phyloP scores from a whole-genome alignment of 1,284 basidiomycete species.

The Austropuccinia psidii region DNA sequence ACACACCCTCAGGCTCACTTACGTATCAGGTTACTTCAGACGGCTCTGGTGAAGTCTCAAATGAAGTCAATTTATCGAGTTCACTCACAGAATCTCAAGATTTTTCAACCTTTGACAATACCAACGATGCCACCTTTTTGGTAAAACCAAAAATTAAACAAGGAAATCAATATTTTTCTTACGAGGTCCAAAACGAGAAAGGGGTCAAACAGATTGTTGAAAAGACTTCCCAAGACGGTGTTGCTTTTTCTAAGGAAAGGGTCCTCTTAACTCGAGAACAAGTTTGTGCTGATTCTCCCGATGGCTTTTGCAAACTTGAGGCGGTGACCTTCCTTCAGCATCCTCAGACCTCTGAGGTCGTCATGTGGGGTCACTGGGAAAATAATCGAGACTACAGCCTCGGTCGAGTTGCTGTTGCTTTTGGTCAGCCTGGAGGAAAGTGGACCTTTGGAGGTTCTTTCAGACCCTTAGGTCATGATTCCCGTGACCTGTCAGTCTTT shows the following conservation, averaged over 20 bases:
- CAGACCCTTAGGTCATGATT: conserved; percentile 5
- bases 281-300: conserved; percentile 3
- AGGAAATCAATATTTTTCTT: not conserved
- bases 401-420: conserved; percentile 2
- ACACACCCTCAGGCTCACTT: not conserved
- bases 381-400: conserved; percentile 7
- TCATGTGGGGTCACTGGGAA: conserved; percentile 27
- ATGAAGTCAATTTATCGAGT: not conserved
- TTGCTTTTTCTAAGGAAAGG: not conserved
- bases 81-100: not conserved
- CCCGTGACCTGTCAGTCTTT: conserved; percentile 16
- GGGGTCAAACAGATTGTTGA: conserved; percentile 13
- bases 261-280: conserved; percentile 13
- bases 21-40: not conserved
- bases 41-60: not conserved
- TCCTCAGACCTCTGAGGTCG: conserved; percentile 3
- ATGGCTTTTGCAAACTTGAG: conserved; percentile 25
- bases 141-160: conserved; percentile 1
- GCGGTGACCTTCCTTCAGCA: conserved; percentile 17
- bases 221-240: not conserved
- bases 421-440: conserved; percentile 5
- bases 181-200: not conserved
- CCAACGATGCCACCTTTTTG: not conserved
- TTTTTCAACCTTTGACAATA: conserved; percentile 7
- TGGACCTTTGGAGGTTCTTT: conserved; percentile 13